Conservation (phyloP, 805 yeast species). For the Huiozyma naganishii region DNA sequence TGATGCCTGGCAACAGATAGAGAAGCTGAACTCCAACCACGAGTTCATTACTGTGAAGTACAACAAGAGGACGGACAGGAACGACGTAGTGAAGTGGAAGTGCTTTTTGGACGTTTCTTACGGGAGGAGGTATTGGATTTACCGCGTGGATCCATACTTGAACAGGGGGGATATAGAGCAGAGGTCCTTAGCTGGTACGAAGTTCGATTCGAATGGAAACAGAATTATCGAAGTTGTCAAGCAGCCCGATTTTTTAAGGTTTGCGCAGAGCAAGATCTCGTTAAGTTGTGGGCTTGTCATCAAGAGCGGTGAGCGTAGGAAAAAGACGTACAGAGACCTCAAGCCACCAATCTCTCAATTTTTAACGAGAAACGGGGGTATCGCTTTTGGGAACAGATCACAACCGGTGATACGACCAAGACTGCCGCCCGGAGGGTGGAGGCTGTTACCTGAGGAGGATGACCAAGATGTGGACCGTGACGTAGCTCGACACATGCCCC, state of each 20-base stretch:
- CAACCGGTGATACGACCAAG: constrained; percentile 19
- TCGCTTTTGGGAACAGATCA: constrained; percentile 15
- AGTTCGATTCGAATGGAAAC: constrained; percentile 57
- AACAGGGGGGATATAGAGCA: constrained; percentile 28
- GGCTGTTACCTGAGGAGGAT: constrained; percentile 20
- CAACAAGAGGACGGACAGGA: constrained; percentile 8
- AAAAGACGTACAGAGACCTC: constrained; percentile 21
- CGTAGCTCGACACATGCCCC: neutral
- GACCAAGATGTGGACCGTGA: constrained; percentile 1
- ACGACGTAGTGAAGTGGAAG: constrained; percentile 21
- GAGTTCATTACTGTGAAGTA: constrained; percentile 17
- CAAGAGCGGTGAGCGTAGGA: constrained; percentile 20
- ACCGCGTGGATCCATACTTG: constrained; percentile 31
- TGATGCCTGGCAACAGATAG: constrained; percentile 32
- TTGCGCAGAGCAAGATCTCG: constrained; percentile 32
- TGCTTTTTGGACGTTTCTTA: constrained; percentile 29
- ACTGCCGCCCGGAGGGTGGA: constrained; percentile 28
- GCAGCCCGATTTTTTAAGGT: constrained; percentile 31
- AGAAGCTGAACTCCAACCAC: constrained; percentile 18
- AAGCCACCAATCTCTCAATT: constrained; percentile 28
- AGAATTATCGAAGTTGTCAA: constrained; percentile 35
- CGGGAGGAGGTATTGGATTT: constrained; percentile 79
- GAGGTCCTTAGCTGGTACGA: constrained; percentile 32
- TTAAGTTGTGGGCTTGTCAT: constrained; percentile 28
- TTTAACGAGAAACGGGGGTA: constrained; percentile 24